Base-by-base conservation (phyloP, 805 yeast genomes). In the Candida khao-thaluensis region DNA sequence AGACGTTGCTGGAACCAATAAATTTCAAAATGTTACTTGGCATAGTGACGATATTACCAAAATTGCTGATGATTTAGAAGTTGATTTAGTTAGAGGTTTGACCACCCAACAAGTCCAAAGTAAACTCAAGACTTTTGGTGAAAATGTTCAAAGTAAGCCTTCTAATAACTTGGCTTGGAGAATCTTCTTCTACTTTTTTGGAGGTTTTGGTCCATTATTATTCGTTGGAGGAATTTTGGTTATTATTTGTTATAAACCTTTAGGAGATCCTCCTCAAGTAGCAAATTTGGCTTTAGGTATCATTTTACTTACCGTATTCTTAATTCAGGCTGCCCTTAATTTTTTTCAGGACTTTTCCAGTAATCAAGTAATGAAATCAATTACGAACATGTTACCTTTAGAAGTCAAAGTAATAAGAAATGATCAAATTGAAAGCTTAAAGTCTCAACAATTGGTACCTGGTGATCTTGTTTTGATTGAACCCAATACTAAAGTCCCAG, bases 261-360 rank as follows among this genome's bases (percentile, higher is more conserved):
- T 72, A 33, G 75, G 76, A 8, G 52, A 70, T 24, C 77, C 77
- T 16, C 74, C 74, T 5, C 65, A 67, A 1, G 42, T 57, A 8
- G 62, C 76, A 2, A 72, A 73, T 49, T 54, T 72, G 40, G 65
- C 61, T 11, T 59, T 71, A 28, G 76, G 74, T 29, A 53, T 68
- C 28, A 57, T 71, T 9, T 52, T 72, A 23, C 50, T 71, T 8
- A 45, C 56, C 10, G 70, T 71, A 5, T 68, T 72, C 42, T 17
- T 64, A 7, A 41, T 67, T 3, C 77, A 70, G 51, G 76, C 74
- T 2, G 40, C 45, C 4, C 69, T 72, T 54, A 69, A 69, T 49
- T 70, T 69, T 38, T 59, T 62, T 50, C 77, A 73, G 45, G 79
- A 74, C 45, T 71, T 54, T 51, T 68, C 74, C 4, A 61, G 72